Conservation (phyloP, 352 stramenopile species). For the Globisporangium rhizosaccharum region DNA sequence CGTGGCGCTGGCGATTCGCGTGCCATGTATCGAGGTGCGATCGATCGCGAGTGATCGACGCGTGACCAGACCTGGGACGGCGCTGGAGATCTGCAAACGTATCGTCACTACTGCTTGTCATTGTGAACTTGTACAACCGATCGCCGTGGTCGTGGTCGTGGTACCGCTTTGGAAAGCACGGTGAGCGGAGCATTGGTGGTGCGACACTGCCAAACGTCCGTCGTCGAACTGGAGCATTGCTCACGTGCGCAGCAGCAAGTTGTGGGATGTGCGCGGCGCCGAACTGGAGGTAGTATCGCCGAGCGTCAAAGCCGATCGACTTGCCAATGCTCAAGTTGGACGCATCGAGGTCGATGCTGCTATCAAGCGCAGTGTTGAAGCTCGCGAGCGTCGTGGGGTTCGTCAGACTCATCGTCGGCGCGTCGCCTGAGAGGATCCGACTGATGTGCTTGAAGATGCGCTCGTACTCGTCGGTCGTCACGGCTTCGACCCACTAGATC, state of each 20-base stretch:
- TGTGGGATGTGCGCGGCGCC: slow-evolving; percentile 6
- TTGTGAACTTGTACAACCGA: slow-evolving; percentile 5
- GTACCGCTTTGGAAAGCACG: slow-evolving; percentile 4
- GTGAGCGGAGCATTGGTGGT: background rate
- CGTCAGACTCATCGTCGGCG: slow-evolving; percentile 13
- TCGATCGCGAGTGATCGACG: background rate
- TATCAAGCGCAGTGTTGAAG: slow-evolving; percentile 26
- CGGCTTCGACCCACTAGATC: slow-evolving; percentile 30
- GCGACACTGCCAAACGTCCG: background rate
- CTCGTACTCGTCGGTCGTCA: slow-evolving; percentile 29
- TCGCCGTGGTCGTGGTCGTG: slow-evolving; percentile 9
- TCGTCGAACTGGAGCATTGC: background rate
- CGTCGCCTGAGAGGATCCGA: slow-evolving; percentile 15
- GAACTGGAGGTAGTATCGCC: slow-evolving; percentile 27
- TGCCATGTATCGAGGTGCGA: background rate
- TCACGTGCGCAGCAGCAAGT: background rate
- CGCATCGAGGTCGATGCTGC: slow-evolving; percentile 25
- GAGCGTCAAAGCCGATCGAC: slow-evolving; percentile 32
- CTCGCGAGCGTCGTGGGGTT: slow-evolving; percentile 31
- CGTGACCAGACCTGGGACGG: background rate
- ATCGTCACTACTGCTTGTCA: background rate
- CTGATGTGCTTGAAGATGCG: slow-evolving; percentile 31
- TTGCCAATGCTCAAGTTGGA: slow-evolving; percentile 33
- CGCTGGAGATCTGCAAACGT: background rate
- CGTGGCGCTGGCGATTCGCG: slow-evolving; percentile 1